Percentiles rank a stretch among this genome's conserved stretches.
Evolutionary conservation across 129 eudicot genomes (phyloP).

Genomic region (Tagetes erecta): DNA sequence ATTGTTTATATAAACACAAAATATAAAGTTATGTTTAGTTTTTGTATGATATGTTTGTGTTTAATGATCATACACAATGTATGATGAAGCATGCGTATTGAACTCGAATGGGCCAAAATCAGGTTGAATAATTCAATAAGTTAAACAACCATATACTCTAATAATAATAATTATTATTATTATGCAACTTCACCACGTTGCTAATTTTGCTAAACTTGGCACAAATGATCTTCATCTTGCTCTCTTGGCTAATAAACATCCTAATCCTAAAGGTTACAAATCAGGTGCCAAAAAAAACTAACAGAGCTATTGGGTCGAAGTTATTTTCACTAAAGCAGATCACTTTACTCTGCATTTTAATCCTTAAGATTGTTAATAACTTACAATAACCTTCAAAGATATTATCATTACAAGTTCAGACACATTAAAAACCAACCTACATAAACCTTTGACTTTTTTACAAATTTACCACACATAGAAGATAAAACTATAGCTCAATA

Average conservation of each 20-base stretch:
- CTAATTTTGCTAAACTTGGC: too few species aligned
- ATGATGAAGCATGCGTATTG: slow-evolving; percentile 14
- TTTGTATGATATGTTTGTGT: neutral
- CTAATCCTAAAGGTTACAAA: too few species aligned
- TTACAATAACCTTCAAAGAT: neutral
- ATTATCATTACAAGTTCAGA: neutral
- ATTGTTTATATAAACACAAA: neutral
- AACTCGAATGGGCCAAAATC: neutral
- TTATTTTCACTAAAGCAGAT: too few species aligned
- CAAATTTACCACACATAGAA: slow-evolving; percentile 28
- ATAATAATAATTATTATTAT: too few species aligned
- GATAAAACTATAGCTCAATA: neutral
- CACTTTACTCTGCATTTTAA: too few species aligned
- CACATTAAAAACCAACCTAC: slow-evolving; percentile 18
- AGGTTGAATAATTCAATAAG: too few species aligned
- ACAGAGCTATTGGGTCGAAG: too few species aligned
- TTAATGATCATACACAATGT: slow-evolving; percentile 15
- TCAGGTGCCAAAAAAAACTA: too few species aligned
- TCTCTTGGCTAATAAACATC: too few species aligned
- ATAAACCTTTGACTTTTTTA: slow-evolving; percentile 1
- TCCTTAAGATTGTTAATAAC: neutral
- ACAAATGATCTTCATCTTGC: too few species aligned
- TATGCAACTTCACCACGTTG: too few species aligned
- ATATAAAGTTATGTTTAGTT: neutral
- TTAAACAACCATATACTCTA: too few species aligned